phyloP scores from a whole-genome alignment of 768 basidiomycete species.

The Cyclocybe aegerita region DNA sequence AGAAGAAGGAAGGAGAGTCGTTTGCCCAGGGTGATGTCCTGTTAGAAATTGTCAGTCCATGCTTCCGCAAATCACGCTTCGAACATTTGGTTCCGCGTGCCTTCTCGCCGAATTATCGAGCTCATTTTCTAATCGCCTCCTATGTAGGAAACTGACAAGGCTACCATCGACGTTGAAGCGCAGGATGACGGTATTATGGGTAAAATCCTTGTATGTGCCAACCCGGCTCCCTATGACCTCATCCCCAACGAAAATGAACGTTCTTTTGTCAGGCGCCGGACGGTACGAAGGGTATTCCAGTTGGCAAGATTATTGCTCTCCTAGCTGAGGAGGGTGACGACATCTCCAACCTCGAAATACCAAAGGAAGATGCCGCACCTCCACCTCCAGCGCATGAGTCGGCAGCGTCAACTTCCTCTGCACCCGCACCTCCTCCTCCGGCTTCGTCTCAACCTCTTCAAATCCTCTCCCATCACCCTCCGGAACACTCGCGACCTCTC shows the following conservation, averaged over 20 bases:
- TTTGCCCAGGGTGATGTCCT: constrained; percentile 84
- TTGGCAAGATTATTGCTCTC: constrained; percentile 89
- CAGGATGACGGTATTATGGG: constrained; percentile 95
- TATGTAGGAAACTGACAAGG: constrained; percentile 86
- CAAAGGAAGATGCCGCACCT: constrained; percentile 41
- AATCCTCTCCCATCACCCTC: constrained; percentile 29
- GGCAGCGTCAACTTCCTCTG: constrained; percentile 16
- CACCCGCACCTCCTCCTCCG: constrained; percentile 29
- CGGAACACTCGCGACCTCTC: constrained; percentile 65
- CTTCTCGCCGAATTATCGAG: neutral
- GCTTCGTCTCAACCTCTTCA: constrained; percentile 15
- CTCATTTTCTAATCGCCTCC: constrained; percentile 1
- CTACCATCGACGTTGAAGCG: constrained; percentile 98
- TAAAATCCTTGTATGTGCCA: constrained; percentile 77
- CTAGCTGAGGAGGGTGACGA: constrained; percentile 97
- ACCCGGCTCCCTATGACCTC: neutral
- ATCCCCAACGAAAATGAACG: neutral
- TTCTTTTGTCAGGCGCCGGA: constrained; percentile 43
- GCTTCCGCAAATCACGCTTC: neutral
- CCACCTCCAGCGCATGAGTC: constrained; percentile 21
- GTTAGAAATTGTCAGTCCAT: constrained; percentile 76
- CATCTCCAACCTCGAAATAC: constrained; percentile 76
- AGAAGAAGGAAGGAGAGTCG: constrained; percentile 79
- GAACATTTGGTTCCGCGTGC: neutral
- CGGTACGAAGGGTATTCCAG: constrained; percentile 80